Conservation (phyloP, 1,284 basidiomycete genomes). For the Rhodotorula sp. region DNA sequence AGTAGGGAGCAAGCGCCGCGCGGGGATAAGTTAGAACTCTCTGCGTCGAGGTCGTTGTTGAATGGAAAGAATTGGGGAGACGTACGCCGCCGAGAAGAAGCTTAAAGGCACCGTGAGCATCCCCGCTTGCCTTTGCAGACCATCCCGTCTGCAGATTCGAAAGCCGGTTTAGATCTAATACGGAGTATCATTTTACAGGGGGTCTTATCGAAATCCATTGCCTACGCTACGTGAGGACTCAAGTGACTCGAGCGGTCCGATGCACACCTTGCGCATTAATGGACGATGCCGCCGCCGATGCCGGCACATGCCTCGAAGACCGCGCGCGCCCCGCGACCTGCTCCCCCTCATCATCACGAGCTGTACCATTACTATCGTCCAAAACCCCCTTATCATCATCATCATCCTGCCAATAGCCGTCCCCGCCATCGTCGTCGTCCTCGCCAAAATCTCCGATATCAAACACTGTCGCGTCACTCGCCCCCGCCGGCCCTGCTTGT, state of each 20-base stretch:
- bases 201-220: too few relatives aligned
- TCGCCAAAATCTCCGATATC: conserved; percentile 24
- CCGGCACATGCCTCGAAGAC: background rate
- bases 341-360: too few relatives aligned
- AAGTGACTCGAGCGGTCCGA: background rate
- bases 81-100: too few relatives aligned
- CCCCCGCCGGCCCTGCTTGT: background rate
- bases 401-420: conserved; percentile 32
- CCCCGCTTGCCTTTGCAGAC: too few relatives aligned
- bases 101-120: too few relatives aligned
- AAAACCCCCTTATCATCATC: background rate
- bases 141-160: background rate
- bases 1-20: background rate
- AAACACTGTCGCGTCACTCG: conserved; percentile 32
- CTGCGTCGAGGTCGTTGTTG: too few relatives aligned
- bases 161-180: too few relatives aligned
- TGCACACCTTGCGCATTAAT: background rate
- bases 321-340: background rate
- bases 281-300: background rate
- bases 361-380: background rate
- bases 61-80: too few relatives aligned
- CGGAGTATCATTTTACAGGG: too few relatives aligned
- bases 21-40: too few relatives aligned
- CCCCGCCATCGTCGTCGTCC: conserved; percentile 24
- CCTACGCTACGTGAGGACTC: too few relatives aligned